Percentiles rank a stretch among this genome's conserved stretches.
Evolutionary conservation across 805 yeast species (phyloP).

Genomic region (Candida maltosa): DNA sequence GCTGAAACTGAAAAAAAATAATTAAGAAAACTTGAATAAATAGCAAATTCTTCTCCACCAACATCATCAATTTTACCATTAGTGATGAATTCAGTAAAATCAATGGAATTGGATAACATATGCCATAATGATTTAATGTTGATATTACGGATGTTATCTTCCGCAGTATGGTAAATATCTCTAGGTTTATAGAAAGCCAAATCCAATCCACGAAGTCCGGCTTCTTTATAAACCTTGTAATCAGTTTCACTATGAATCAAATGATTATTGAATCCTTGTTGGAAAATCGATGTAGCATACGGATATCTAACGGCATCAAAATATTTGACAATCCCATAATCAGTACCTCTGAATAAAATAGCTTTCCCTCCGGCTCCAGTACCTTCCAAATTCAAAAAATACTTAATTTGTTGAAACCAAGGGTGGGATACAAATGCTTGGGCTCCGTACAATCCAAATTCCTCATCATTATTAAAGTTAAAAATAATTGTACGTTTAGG

Average conservation of each 20-base stretch:
- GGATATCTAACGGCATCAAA: slow-evolving; percentile 59
- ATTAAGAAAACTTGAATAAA: slow-evolving; percentile 66
- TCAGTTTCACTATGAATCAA: slow-evolving; percentile 81
- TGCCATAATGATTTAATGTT: slow-evolving; percentile 74
- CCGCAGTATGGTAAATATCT: slow-evolving; percentile 73
- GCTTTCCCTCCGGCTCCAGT: slow-evolving; percentile 91
- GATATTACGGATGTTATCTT: slow-evolving; percentile 66
- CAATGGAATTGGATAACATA: slow-evolving; percentile 73
- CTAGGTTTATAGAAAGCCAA: slow-evolving; percentile 87
- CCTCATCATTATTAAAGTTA: slow-evolving; percentile 89
- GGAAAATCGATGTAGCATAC: slow-evolving; percentile 76
- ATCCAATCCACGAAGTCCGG: slow-evolving; percentile 82
- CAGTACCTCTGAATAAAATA: slow-evolving; percentile 78
- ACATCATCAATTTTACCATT: slow-evolving; percentile 31
- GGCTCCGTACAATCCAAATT: slow-evolving; percentile 84
- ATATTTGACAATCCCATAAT: slow-evolving; percentile 62
- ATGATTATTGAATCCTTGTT: slow-evolving; percentile 77
- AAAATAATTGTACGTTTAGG: slow-evolving; percentile 74
- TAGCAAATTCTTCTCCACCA: slow-evolving; percentile 39
- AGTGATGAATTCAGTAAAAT: slow-evolving; percentile 46
- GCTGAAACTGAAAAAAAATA: slow-evolving; percentile 54
- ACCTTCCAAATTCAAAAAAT: slow-evolving; percentile 83
- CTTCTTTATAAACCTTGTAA: slow-evolving; percentile 62
- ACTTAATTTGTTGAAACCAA: slow-evolving; percentile 60
- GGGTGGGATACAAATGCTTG: slow-evolving; percentile 67